Base-by-base conservation (phyloP, 2,329 filamentous ascomycete species). In the Sclerotinia nivalis region DNA sequence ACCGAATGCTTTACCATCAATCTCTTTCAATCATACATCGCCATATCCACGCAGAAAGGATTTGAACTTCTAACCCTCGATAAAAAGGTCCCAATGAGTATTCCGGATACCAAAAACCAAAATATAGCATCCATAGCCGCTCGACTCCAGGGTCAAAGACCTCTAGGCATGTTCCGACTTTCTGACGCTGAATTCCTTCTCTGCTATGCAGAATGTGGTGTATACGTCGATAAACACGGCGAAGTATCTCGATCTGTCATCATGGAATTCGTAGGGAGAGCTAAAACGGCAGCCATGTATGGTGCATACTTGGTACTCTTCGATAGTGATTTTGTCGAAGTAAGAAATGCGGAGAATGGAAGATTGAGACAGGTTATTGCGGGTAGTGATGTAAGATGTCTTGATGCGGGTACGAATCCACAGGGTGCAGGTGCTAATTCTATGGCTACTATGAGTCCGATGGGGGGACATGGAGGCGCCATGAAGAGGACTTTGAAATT, bases 261-360 rank as follows among this genome's bases (percentile, higher is more conserved):
- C 77, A 97, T 99, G 93, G 93, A 98, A 79, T 99, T 98, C 80
- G 96, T 97, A n/a, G 96, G 96, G 74, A 95, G 87, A 80, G 96
- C 96, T 1, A 90, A 91, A 72, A 88, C 89, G 18, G 94, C 94
- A 2, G 96, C 93, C 72, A 90, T 98, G 82, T 96, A 93, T 76
- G 94, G 93, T 1, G 91, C 93, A 70, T 98, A 97, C 79, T 87
- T 99, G 6, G 84, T 99, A 10, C 87, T 99, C 6, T 97, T 98
- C 82, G 96, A 97, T 79, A 91, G 92, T 31, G 95, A 98, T 80
- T 99, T 98, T 75, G 93, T 99, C 61, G 96, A 99, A 82, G 93
- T 99, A 67, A 88, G 96, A 68, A 98, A 99, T 76, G 96, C 96
- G 25, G 93, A 97, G 83, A 98, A 98, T 77, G 96, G 96, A 0